Percentiles rank a stretch among this genome's conserved stretches.
Evolutionary conservation across 108 stramenopile genomes (phyloP).

Genomic region (Skeletonema marinoi): DNA sequence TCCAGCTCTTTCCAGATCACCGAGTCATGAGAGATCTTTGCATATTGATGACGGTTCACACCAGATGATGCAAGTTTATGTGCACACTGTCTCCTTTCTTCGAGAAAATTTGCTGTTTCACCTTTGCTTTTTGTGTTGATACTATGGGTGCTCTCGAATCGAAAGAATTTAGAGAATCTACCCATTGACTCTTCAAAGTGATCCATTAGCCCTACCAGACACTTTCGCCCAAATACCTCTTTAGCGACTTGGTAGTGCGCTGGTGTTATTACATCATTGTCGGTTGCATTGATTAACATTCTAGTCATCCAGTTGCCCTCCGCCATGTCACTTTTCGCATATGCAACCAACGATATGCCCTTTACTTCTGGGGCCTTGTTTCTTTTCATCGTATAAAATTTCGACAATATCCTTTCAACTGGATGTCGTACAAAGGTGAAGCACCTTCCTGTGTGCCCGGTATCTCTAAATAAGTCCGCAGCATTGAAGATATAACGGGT

Average conservation of each 20-base stretch:
- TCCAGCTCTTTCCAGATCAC: slow-evolving; percentile 16
- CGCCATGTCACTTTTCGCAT: slow-evolving; percentile 14
- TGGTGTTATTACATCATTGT: slow-evolving; percentile 23
- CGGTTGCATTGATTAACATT: slow-evolving; percentile 33
- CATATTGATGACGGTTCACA: slow-evolving; percentile 11
- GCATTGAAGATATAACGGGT: slow-evolving; percentile 22
- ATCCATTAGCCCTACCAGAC: slow-evolving; percentile 44
- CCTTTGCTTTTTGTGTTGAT: not conserved
- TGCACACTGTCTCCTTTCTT: slow-evolving; percentile 1
- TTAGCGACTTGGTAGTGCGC: slow-evolving; percentile 45
- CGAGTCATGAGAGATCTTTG: not conserved
- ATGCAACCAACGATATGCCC: slow-evolving; percentile 30
- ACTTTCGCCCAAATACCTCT: slow-evolving; percentile 46
- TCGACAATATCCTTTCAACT: slow-evolving; percentile 8
- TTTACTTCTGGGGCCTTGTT: not conserved
- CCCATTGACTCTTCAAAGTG: slow-evolving; percentile 24
- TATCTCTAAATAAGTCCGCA: slow-evolving; percentile 9
- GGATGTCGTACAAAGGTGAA: slow-evolving; percentile 30
- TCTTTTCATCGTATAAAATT: slow-evolving; percentile 14
- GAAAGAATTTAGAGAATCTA: slow-evolving; percentile 36
- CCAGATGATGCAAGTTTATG: slow-evolving; percentile 18
- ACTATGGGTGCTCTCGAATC: slow-evolving; percentile 12
- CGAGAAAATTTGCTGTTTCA: not conserved
- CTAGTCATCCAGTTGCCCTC: slow-evolving; percentile 52
- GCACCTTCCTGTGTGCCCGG: slow-evolving; percentile 12